Evolutionary conservation across 768 basidiomycete genomes (phyloP).

Genomic region (Rhizopogon vesiculosus): DNA sequence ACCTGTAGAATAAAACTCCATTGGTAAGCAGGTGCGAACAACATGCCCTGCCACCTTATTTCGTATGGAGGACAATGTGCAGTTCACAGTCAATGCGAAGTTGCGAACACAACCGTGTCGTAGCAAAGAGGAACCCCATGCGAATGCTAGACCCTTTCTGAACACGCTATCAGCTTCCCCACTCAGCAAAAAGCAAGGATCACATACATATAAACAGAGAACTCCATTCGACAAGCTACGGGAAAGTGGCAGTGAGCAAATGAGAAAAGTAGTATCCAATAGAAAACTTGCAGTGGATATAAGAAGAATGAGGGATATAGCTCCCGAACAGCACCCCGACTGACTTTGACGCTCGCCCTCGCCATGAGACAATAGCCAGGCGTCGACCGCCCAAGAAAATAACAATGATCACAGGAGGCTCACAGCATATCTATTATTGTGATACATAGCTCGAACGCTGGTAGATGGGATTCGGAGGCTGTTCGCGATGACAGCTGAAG

Average conservation of each 20-base stretch:
- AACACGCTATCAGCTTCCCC: background rate
- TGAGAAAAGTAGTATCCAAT: conserved; percentile 18
- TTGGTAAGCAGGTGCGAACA: conserved; percentile 22
- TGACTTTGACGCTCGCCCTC: conserved; percentile 34
- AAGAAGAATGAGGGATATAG: conserved; percentile 10
- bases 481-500: background rate
- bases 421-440: conserved; percentile 4
- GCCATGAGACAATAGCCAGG: conserved; percentile 50
- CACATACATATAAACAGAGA: conserved; percentile 19
- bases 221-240: conserved; percentile 39
- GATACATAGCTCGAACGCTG: conserved; percentile 18
- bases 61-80: conserved; percentile 20
- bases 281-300: conserved; percentile 7
- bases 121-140: conserved; percentile 36
- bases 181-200: background rate
- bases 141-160: conserved; percentile 22
- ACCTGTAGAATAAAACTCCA: conserved; percentile 27
- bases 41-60: conserved; percentile 15
- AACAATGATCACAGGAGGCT: conserved; percentile 27
- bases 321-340: background rate
- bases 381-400: conserved; percentile 38
- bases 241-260: background rate
- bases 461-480: background rate
- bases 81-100: conserved; percentile 27
- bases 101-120: conserved; percentile 33